Conservation (phyloP, 805 yeast species). For the Zygosaccharomyces gambellarensis region DNA sequence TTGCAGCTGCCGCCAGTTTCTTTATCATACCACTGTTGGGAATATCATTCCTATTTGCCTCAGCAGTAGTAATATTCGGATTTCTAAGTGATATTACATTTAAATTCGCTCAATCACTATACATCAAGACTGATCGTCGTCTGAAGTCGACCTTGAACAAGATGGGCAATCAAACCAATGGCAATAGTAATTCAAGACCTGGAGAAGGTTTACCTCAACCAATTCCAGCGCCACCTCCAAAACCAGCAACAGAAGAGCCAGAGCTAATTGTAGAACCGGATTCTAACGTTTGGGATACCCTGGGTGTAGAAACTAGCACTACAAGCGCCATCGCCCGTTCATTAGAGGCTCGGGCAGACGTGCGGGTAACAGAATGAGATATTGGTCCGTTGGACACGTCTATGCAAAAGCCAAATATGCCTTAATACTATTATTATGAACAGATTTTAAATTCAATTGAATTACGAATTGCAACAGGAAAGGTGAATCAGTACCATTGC, state of each 20-base stretch:
- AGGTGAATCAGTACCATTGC: not conserved
- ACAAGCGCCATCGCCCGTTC: slow-evolving; percentile 17
- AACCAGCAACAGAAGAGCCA: not conserved
- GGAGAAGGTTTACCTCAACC: not conserved
- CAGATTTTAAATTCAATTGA: not conserved
- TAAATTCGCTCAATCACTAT: slow-evolving; percentile 23
- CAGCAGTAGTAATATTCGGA: slow-evolving; percentile 28
- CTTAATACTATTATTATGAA: not conserved
- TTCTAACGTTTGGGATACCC: not conserved
- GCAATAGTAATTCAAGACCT: slow-evolving; percentile 2
- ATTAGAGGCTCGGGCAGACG: slow-evolving; percentile 6
- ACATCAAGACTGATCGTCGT: slow-evolving; percentile 19
- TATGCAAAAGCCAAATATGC: not conserved
- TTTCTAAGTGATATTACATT: slow-evolving; percentile 29
- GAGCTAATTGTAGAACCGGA: not conserved
- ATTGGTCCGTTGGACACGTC: slow-evolving; percentile 4
- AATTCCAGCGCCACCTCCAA: too few species aligned
- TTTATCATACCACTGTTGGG: slow-evolving; percentile 29
- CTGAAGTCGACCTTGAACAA: slow-evolving; percentile 16
- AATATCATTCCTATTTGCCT: slow-evolving; percentile 28
- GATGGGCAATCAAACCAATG: slow-evolving; percentile 15
- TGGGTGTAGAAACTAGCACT: slow-evolving; percentile 6
- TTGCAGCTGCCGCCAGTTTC: slow-evolving; percentile 22
- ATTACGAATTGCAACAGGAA: not conserved
- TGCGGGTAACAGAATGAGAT: slow-evolving; percentile 11